phyloP scores from a whole-genome alignment of 1,284 basidiomycete genomes.

The Mycena citricolor region DNA sequence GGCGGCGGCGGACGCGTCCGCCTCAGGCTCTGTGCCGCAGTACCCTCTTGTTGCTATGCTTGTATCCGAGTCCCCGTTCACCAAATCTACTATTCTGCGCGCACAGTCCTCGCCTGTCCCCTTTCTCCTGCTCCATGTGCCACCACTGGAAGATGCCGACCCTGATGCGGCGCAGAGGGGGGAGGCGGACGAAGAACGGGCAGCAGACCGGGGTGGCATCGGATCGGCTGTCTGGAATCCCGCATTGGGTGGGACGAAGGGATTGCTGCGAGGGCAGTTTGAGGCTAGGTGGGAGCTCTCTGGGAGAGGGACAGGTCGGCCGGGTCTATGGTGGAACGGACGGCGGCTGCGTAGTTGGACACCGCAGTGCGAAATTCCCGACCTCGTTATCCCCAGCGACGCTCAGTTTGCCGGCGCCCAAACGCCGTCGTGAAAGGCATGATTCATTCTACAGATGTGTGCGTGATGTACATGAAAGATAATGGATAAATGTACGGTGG shows the following conservation, averaged over 20 bases:
- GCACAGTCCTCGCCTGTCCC: conserved; percentile 73
- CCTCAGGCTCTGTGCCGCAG: conserved; percentile 9
- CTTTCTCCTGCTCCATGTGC: conserved; percentile 75
- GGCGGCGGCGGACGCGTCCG: conserved; percentile 7
- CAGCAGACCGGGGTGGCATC: too few species aligned
- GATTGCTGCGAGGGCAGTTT: conserved; percentile 55
- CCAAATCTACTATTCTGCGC: conserved; percentile 61
- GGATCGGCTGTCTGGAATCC: conserved; percentile 66
- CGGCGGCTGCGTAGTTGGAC: conserved; percentile 36
- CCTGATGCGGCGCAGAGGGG: conserved; percentile 7
- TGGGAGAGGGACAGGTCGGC: conserved; percentile 38
- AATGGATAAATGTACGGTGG: too few species aligned
- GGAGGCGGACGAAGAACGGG: conserved; percentile 7
- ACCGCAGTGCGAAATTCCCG: too few species aligned
- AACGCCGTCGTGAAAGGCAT: too few species aligned
- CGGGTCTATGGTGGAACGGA: conserved; percentile 57
- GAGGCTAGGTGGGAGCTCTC: conserved; percentile 70
- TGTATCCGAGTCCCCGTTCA: conserved; percentile 77
- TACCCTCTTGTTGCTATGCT: conserved; percentile 66
- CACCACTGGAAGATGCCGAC: too few species aligned
- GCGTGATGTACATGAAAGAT: too few species aligned
- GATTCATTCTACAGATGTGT: too few species aligned
- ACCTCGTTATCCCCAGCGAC: too few species aligned
- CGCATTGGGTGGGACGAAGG: conserved; percentile 50
- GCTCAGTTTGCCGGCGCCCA: too few species aligned